A percentile compares a stretch with the other conserved stretches of the same genome.
Conservation (phyloP, 1,284 basidiomycete species). For the Wallemia mellicola region DNA sequence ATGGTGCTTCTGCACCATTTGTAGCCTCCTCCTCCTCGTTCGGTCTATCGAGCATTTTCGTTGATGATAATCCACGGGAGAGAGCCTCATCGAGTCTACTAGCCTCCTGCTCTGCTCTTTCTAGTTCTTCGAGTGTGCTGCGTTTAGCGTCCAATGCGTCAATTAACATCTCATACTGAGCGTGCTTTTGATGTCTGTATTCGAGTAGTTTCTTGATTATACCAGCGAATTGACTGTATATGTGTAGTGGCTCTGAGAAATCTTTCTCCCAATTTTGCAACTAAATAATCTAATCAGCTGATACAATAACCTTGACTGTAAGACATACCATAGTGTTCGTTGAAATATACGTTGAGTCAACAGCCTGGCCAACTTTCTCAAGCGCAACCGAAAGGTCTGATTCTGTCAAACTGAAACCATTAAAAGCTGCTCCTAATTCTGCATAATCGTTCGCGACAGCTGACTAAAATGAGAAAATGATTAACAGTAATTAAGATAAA, state of each 20-base stretch:
- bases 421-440: constrained; percentile 78
- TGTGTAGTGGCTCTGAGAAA: constrained; percentile 83
- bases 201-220: constrained; percentile 80
- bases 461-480: constrained; percentile 9
- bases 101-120: constrained; percentile 74
- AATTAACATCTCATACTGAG: constrained; percentile 89
- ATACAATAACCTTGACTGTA: constrained; percentile 1
- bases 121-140: constrained; percentile 61
- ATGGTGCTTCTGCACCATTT: no score
- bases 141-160: constrained; percentile 64
- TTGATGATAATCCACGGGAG: constrained; percentile 9
- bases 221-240: constrained; percentile 75
- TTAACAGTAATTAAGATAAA: constrained; percentile 1
- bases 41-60: not conserved
- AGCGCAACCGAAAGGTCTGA: constrained; percentile 41
- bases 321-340: constrained; percentile 49
- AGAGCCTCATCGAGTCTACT: constrained; percentile 65
- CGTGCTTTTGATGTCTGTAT: constrained; percentile 92
- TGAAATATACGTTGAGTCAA: constrained; percentile 75
- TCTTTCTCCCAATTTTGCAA: constrained; percentile 68
- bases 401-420: constrained; percentile 81
- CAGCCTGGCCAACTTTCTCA: constrained; percentile 79
- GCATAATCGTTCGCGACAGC: constrained; percentile 72
- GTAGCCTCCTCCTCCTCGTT: constrained; percentile 2
- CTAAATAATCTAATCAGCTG: constrained; percentile 18